Evolutionary conservation across 768 basidiomycete species (phyloP), one percentile per base, ranked within the genome.

Genomic region (Rhizopogon vinicolor): DNA sequence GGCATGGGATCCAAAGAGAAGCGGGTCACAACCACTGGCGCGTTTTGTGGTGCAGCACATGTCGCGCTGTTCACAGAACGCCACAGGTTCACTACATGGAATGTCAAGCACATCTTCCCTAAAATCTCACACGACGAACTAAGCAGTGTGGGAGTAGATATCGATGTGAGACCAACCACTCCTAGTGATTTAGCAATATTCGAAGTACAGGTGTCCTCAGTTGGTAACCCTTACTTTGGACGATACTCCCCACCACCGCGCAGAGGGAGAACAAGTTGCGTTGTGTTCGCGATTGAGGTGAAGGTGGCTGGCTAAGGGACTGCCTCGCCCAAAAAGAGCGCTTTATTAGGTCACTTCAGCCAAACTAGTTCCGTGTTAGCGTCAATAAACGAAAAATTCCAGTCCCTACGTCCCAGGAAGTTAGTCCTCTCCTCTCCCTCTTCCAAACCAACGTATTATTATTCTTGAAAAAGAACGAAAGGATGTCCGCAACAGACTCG

Each of bases 401-500:
- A 44, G 13, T 25, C 18, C 25, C 35, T 53, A 25, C 46, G 33
- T 48, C 33, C 22, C 14, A 19, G 33, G 19, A 48, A 40, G 33
- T 22, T 25, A 10, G 3, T 25, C 22, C 35, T 50, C 18, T 53
- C 22, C 31, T 51, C 37, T 16, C 19, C 19, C 48, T 33, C 25
- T 14, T 29, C 44, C 31, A n/a, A 46, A n/a, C 54, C 45, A 55
- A 19, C 18, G 52, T 39, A 55, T 40, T 33, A 12, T 37, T 37
- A 5, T 37, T 37, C 12, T 3, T 37, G 8, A 33, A 53, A 13
- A 22, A 29, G 41, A 22, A 13, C 31, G n/a, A 43, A 44, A 43
- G 13, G 56, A 69, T 78, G 61, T 65, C 74, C 35, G 55, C 63
- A 44, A 74, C 72, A 57, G 74, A 80, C 41, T 76, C 76, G 53